Evolutionary conservation across 306 rosid species (phyloP), one percentile per base, ranked within the genome.

Genomic region (Gynostemma pentaphyllum): DNA sequence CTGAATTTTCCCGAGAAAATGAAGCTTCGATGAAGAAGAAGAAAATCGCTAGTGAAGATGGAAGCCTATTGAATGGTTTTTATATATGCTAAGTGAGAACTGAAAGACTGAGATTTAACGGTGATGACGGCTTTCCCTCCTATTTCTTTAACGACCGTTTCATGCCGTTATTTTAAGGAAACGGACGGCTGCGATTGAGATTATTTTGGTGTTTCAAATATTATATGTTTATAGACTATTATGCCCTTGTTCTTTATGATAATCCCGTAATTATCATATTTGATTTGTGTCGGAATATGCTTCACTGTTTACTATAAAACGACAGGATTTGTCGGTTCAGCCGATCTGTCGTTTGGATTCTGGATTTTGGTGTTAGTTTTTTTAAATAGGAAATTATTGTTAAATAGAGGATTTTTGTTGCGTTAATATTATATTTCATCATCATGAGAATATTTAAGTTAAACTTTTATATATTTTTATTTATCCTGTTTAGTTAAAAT

Each of bases 91-190:
- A 26, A 46, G 69, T 21, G 70, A 8, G 68, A 18, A 26, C n/a
- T 53, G 2, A 30, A 2, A 40, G 59, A 50, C 40, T 50, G 45
- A 65, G 18, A 66, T 79, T 67, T 10, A 28, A 72, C 74, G 50
- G 68, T 48, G 14, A 0, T 0, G 59, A 21, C 34, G 32, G 60
- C n/a, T n/a, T 78, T 84, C 82, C 90, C 84, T 64, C 81, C 74
- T 64, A 70, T 70, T 75, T 67, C 23, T n/a, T 45, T 24, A 45
- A 45, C 11, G 22, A n/a, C 49, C 2, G 9, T 45, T 2, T n/a
- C 9, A 5, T 44, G 49, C 23, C 51, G 24, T 45, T 45, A 24
- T 22, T n/a, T 45, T 16, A 45, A 0, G 24, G 4, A 45, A 7
- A 45, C 19, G 51, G 51, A 45, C 51, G 51, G 24, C 51, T 5